A percentile compares a stretch with the other conserved stretches of the same genome.
Conservation (phyloP, 352 stramenopile genomes). For the Saprolegnia parasitica region DNA sequence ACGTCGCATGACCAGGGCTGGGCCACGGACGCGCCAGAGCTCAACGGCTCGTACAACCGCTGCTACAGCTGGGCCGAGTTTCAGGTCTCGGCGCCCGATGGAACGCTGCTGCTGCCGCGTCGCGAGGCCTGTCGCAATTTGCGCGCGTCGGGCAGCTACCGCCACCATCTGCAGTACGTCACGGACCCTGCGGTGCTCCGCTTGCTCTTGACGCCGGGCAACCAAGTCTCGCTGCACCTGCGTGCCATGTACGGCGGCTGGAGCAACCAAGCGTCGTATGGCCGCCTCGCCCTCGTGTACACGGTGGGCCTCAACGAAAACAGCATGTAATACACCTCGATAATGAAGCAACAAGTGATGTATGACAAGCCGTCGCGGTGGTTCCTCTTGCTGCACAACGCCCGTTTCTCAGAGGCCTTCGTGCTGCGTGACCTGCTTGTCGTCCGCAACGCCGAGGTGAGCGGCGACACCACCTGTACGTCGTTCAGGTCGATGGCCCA, state of each 20-base stretch:
- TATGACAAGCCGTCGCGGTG: too few relatives aligned
- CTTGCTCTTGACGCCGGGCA: not conserved
- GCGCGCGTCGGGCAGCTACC: not conserved
- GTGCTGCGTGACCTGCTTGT: too few relatives aligned
- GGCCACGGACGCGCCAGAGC: constrained; percentile 5
- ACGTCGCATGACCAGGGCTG: constrained; percentile 24
- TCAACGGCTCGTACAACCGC: constrained; percentile 14
- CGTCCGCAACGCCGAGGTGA: too few relatives aligned
- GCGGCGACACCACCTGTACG: too few relatives aligned
- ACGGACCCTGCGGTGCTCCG: not conserved
- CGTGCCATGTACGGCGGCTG: constrained; percentile 1
- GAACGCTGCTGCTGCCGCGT: not conserved
- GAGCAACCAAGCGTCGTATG: constrained; percentile 18
- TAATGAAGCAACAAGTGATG: too few relatives aligned
- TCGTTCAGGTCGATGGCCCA: too few relatives aligned
- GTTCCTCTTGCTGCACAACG: too few relatives aligned
- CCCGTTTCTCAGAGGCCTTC: too few relatives aligned
- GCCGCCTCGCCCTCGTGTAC: not conserved
- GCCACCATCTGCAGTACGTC: constrained; percentile 14
- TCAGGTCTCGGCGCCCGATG: constrained; percentile 3
- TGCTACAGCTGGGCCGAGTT: constrained; percentile 25
- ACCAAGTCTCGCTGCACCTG: constrained; percentile 15
- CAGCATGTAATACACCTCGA: too few relatives aligned
- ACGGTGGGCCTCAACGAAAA: not conserved
- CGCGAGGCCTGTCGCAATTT: constrained; percentile 14